Conservation (phyloP, 192 early-diverging fungal species). For the Dimargaris xerosporica region DNA sequence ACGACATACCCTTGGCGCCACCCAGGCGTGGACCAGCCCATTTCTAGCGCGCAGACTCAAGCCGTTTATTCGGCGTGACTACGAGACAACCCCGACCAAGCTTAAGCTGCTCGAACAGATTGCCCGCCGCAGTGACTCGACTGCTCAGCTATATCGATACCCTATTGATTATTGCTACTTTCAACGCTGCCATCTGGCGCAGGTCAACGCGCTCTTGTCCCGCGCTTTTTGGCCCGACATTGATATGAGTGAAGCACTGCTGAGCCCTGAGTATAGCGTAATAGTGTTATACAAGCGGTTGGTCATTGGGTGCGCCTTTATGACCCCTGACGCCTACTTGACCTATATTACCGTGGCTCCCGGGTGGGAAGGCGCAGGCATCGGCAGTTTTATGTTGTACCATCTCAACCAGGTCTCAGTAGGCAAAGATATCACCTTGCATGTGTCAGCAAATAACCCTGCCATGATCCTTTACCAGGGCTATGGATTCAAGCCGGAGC, state of each 20-base stretch:
- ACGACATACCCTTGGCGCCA: slow-evolving; percentile 35
- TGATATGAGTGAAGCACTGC: slow-evolving; percentile 69
- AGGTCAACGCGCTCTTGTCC: slow-evolving; percentile 61
- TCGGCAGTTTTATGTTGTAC: slow-evolving; percentile 75
- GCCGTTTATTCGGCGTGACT: slow-evolving; percentile 73
- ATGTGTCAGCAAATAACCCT: slow-evolving; percentile 82
- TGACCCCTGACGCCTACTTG: slow-evolving; percentile 82
- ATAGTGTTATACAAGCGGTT: slow-evolving; percentile 64
- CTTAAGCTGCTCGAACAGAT: neutral
- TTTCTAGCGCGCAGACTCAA: slow-evolving; percentile 58
- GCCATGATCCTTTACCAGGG: slow-evolving; percentile 89
- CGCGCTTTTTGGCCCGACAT: slow-evolving; percentile 80
- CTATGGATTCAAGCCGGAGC: slow-evolving; percentile 88
- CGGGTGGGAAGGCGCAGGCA: slow-evolving; percentile 74
- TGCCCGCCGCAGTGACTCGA: neutral
- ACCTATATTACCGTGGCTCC: slow-evolving; percentile 71
- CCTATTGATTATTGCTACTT: slow-evolving; percentile 75
- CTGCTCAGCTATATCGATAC: neutral
- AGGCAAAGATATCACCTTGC: slow-evolving; percentile 74
- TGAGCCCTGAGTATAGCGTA: slow-evolving; percentile 70
- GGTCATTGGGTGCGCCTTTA: slow-evolving; percentile 80
- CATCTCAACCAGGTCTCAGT: slow-evolving; percentile 61
- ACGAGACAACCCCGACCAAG: slow-evolving; percentile 25
- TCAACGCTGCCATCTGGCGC: slow-evolving; percentile 42
- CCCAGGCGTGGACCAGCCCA: slow-evolving; percentile 39